Conservation (phyloP, 1,284 basidiomycete genomes). For the Ustilago esculenta region DNA sequence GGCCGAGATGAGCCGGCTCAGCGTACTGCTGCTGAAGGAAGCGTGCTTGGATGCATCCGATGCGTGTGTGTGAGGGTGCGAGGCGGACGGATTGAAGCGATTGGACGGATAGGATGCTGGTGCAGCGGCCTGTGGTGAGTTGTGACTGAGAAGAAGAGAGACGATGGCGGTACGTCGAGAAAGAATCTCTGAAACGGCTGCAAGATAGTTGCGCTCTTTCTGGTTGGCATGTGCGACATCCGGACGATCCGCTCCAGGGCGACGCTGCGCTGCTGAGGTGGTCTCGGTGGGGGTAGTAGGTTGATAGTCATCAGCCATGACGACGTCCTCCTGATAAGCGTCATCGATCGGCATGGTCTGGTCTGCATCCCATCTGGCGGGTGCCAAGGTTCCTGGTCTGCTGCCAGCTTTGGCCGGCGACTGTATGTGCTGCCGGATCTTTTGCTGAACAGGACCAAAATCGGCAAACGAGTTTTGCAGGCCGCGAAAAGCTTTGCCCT, state of each 20-base stretch:
- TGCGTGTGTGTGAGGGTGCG: slow-evolving; percentile 4
- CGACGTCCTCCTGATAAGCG: slow-evolving; percentile 10
- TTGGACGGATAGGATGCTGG: slow-evolving; percentile 22
- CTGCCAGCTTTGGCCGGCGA: slow-evolving; percentile 17
- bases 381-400: slow-evolving; percentile 3
- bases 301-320: slow-evolving; percentile 11
- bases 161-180: slow-evolving; percentile 32
- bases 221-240: not conserved
- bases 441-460: slow-evolving; percentile 39
- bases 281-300: not conserved
- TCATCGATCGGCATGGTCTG: not conserved
- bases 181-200: slow-evolving; percentile 37
- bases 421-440: slow-evolving; percentile 24
- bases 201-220: slow-evolving; percentile 24
- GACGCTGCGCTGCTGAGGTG: not conserved
- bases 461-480: slow-evolving; percentile 46
- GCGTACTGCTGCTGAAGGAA: slow-evolving; percentile 9
- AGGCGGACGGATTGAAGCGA: slow-evolving; percentile 35
- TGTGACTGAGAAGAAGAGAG: slow-evolving; percentile 36
- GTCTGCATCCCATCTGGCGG: slow-evolving; percentile 33
- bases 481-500: slow-evolving; percentile 29
- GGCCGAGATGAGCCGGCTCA: slow-evolving; percentile 43
- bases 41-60: not conserved
- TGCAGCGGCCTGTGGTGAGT: slow-evolving; percentile 7
- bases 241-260: not conserved